A percentile compares a stretch with the other conserved stretches of the same genome.
These are phyloP conservation scores for Phytophthora rubi DNA, from an alignment of 352 stramenopile species.

Conservation along the genomic window DNA sequence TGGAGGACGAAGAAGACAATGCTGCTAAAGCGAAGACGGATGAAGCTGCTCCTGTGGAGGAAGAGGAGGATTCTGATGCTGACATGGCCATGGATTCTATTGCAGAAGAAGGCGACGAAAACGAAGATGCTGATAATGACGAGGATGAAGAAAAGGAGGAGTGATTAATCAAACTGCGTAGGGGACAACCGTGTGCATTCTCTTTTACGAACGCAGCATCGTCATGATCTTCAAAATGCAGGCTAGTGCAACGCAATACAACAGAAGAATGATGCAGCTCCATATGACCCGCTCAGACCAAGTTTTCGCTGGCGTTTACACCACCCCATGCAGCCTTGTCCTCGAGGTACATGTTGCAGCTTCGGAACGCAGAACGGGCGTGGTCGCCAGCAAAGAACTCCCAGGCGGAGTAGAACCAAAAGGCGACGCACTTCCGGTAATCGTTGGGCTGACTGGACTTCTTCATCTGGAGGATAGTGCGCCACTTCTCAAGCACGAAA, in stretches of 20 bases:
- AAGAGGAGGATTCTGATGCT: constrained; percentile 43
- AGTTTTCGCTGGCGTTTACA: constrained; percentile 24
- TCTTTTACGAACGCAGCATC: constrained; percentile 21
- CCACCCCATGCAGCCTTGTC: constrained; percentile 64
- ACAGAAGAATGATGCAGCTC: constrained; percentile 3
- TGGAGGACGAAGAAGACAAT: constrained; percentile 39
- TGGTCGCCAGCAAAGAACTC: constrained; percentile 83
- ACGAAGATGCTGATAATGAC: constrained; percentile 14
- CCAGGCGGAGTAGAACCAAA: constrained; percentile 89
- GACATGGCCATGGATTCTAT: constrained; percentile 45
- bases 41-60: constrained; percentile 23
- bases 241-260: constrained; percentile 20
- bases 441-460: constrained; percentile 88
- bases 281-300: constrained; percentile 34
- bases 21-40: constrained; percentile 22
- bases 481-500: constrained; percentile 83
- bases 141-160: constrained; percentile 22
- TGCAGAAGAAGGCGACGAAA: constrained; percentile 12
- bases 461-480: constrained; percentile 75
- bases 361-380: constrained; percentile 74
- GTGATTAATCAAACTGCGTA: constrained; percentile 1
- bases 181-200: constrained; percentile 22
- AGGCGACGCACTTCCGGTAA: constrained; percentile 88
- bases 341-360: constrained; percentile 88
- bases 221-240: constrained; percentile 23